Evolutionary conservation across 176 grass and related monocot genomes (phyloP).

Genomic region (Triticum monococcum): DNA sequence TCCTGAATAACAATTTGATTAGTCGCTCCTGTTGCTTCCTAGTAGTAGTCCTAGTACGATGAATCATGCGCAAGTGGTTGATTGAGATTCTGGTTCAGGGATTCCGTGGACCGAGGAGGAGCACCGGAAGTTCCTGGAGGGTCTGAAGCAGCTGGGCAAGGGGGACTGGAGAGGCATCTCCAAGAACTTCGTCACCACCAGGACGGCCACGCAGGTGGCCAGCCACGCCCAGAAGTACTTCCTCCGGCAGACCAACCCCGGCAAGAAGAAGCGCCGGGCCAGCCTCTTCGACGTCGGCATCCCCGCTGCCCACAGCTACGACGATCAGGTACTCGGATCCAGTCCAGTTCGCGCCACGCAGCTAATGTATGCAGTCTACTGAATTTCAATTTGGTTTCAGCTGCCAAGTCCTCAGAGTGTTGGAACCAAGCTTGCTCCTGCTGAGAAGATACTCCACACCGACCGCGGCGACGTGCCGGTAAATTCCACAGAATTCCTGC

Average conservation of each 20-base stretch:
- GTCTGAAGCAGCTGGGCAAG: constrained; percentile 73
- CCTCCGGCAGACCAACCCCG: constrained; percentile 75
- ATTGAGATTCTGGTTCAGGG: constrained; percentile 38
- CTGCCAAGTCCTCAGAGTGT: constrained; percentile 9
- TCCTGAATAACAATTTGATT: neutral
- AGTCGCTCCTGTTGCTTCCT: neutral
- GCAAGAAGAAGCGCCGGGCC: constrained; percentile 84
- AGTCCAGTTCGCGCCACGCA: neutral
- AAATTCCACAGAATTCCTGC: neutral
- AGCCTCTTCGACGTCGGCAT: constrained; percentile 86
- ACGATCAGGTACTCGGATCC: constrained; percentile 10
- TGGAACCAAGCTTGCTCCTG: constrained; percentile 33
- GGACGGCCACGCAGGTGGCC: constrained; percentile 93
- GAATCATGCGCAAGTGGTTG: neutral
- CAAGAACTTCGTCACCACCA: constrained; percentile 75
- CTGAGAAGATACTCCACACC: constrained; percentile 42
- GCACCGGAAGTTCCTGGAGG: constrained; percentile 81
- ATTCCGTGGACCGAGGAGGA: constrained; percentile 95
- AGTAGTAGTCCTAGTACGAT: neutral
- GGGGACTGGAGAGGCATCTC: constrained; percentile 97
- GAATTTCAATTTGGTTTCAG: constrained; percentile 22
- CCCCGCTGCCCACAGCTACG: neutral
- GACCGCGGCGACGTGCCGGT: constrained; percentile 47
- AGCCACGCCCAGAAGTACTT: constrained; percentile 99
- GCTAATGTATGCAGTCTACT: neutral